A percentile compares a stretch with the other conserved stretches of the same genome.
Evolutionary conservation across 2,329 filamentous ascomycete species (phyloP).

Genomic region (Colletotrichum zoysiae): DNA sequence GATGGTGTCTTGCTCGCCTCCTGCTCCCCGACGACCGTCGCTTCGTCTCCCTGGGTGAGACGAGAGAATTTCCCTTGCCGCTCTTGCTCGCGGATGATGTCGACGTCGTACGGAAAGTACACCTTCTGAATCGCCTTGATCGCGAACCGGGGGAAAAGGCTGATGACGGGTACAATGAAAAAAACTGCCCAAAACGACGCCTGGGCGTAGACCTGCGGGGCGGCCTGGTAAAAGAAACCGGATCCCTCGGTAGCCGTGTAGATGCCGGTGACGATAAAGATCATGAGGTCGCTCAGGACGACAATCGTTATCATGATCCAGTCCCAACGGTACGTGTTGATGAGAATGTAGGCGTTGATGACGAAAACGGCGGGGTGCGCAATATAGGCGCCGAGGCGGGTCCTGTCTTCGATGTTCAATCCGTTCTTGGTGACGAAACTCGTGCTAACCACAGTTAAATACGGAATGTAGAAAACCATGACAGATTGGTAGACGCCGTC

Average conservation of each 20-base stretch:
- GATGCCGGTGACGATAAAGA: conserved; percentile 96
- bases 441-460: conserved; percentile 79
- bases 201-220: conserved; percentile 81
- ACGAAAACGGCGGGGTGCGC: conserved; percentile 86
- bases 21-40: conserved; percentile 35
- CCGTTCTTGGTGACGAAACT: conserved; percentile 80
- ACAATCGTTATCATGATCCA: conserved; percentile 93
- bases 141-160: conserved; percentile 87
- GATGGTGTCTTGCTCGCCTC: conserved; percentile 53
- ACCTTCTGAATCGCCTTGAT: conserved; percentile 93
- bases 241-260: conserved; percentile 67
- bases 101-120: conserved; percentile 91
- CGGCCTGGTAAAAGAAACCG: conserved; percentile 78
- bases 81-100: conserved; percentile 95
- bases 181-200: conserved; percentile 90
- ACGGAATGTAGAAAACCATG: conserved; percentile 93
- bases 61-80: conserved; percentile 85
- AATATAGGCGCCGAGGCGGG: conserved; percentile 88
- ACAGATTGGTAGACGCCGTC: conserved; percentile 96
- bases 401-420: conserved; percentile 80
- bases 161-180: conserved; percentile 82
- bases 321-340: conserved; percentile 98
- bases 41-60: conserved; percentile 59
- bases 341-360: conserved; percentile 93
- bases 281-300: conserved; percentile 82